Evolutionary conservation across 2,329 filamentous ascomycete species (phyloP).

Genomic region (Colletotrichum aenigma): DNA sequence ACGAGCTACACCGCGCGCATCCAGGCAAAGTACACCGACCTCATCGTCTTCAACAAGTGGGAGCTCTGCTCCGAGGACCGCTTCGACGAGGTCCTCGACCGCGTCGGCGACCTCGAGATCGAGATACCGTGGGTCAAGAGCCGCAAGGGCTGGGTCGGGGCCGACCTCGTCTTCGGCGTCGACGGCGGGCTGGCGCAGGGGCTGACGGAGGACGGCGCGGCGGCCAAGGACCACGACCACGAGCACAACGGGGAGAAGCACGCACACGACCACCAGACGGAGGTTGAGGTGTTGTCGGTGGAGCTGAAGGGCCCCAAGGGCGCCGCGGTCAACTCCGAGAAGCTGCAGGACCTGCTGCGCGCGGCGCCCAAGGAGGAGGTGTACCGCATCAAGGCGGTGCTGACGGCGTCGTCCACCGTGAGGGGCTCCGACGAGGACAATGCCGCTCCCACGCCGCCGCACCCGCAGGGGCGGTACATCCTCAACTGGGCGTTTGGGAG

Average conservation of each 20-base stretch:
- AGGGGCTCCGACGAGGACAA: constrained; percentile 55
- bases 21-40: constrained; percentile 87
- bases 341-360: constrained; percentile 70
- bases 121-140: constrained; percentile 87
- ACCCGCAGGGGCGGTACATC: constrained; percentile 68
- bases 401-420: constrained; percentile 52
- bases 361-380: constrained; percentile 89
- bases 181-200: constrained; percentile 77
- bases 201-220: constrained; percentile 43
- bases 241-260: constrained; percentile 38
- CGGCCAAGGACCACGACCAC: constrained; percentile 39
- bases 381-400: constrained; percentile 86
- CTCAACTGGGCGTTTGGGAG: constrained; percentile 98
- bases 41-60: constrained; percentile 95
- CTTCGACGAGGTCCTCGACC: constrained; percentile 79
- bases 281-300: constrained; percentile 92
- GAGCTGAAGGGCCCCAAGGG: constrained; percentile 56
- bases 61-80: constrained; percentile 74
- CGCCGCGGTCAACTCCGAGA: constrained; percentile 57
- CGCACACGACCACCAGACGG: constrained; percentile 71
- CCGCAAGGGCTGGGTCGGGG: constrained; percentile 77
- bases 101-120: constrained; percentile 80
- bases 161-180: constrained; percentile 83
- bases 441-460: constrained; percentile 31
- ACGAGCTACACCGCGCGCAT: constrained; percentile 87